phyloP scores from a whole-genome alignment of 768 basidiomycete species.

The Pleurotus platypus region DNA sequence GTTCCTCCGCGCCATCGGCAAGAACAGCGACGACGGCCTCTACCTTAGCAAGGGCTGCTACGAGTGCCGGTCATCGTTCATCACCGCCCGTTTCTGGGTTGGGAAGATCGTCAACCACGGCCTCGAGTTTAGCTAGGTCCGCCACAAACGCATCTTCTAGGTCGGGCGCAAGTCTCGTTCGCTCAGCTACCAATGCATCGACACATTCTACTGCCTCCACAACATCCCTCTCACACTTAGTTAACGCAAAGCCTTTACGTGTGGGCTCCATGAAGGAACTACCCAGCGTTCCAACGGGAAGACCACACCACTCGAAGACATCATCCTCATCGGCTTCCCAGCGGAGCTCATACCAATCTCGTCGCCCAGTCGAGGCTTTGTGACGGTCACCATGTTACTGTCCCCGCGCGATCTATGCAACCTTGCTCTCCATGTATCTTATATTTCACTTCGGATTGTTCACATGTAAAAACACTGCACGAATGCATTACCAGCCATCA shows the following conservation, averaged over 20 bases:
- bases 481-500: too few species aligned
- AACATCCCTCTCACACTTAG: not conserved
- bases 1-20: not conserved
- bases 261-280: not conserved
- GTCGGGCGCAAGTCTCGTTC: not conserved
- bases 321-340: not conserved
- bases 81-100: not conserved
- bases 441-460: too few species aligned
- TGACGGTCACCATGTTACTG: not conserved
- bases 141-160: not conserved
- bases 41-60: not conserved
- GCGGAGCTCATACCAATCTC: not conserved
- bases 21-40: not conserved
- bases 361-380: constrained; percentile 1
- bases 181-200: not conserved
- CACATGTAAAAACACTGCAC: too few species aligned
- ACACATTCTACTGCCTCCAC: not conserved
- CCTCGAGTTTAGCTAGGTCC: not conserved
- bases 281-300: not conserved
- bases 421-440: too few species aligned
- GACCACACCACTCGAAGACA: not conserved
- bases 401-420: too few species aligned
- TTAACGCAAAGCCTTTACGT: not conserved
- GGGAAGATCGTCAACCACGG: not conserved
- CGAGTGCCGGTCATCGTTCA: not conserved